Percentiles rank a stretch among this genome's conserved stretches.
These are phyloP conservation scores for Amylocystis lapponica DNA, from an alignment of 768 basidiomycete genomes.

Conservation along the genomic window DNA sequence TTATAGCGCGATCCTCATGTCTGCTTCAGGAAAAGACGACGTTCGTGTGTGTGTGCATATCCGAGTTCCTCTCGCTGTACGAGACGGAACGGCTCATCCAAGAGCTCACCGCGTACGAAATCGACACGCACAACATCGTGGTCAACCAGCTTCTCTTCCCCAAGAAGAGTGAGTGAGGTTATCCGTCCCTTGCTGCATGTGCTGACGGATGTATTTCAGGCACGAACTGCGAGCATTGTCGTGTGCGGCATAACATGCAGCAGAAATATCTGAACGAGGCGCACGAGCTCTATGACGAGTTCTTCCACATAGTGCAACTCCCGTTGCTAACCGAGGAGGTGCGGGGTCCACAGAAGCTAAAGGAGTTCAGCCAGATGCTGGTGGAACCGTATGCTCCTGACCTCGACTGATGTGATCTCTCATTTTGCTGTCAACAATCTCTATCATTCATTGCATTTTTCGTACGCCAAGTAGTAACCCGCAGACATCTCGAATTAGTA, in stretches of 20 bases:
- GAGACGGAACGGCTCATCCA: constrained; percentile 98
- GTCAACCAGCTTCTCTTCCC: constrained; percentile 97
- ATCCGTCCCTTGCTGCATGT: background rate
- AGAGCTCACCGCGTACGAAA: constrained; percentile 89
- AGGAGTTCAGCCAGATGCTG: constrained; percentile 90
- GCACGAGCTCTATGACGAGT: constrained; percentile 95
- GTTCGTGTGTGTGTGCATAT: constrained; percentile 98
- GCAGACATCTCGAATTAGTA: too few species aligned
- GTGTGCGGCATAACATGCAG: constrained; percentile 94
- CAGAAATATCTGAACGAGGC: constrained; percentile 96
- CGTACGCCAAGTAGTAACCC: too few species aligned
- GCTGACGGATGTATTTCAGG: constrained; percentile 47
- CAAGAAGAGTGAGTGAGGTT: constrained; percentile 59
- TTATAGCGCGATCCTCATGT: background rate
- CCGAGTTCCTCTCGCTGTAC: constrained; percentile 96
- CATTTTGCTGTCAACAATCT: background rate
- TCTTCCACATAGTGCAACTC: constrained; percentile 94
- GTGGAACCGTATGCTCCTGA: constrained; percentile 68
- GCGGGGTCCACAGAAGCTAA: constrained; percentile 88
- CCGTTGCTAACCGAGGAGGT: constrained; percentile 97
- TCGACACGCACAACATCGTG: constrained; percentile 98
- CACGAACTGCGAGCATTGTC: constrained; percentile 93
- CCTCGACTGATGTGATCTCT: background rate
- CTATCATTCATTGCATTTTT: too few species aligned
- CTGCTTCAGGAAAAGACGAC: constrained; percentile 86